phyloP scores from a whole-genome alignment of 768 basidiomycete species.

The Suillus spraguei region DNA sequence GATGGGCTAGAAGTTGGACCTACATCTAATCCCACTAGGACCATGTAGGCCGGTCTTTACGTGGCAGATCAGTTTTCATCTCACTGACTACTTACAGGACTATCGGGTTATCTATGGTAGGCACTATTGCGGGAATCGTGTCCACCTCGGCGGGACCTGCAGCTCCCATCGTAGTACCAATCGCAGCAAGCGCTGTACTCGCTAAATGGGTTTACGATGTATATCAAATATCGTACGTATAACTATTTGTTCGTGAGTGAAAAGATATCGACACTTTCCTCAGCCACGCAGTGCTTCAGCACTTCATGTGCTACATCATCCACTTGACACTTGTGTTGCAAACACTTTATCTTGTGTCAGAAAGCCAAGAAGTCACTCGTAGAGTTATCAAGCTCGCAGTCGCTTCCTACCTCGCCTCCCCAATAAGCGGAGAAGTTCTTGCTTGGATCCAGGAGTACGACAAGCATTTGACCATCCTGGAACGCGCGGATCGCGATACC shows the following conservation, averaged over 20 bases:
- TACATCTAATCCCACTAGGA: neutral
- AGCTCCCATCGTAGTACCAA: constrained; percentile 1
- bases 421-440: neutral
- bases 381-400: neutral
- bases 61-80: too few species aligned
- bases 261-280: neutral
- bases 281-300: constrained; percentile 14
- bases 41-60: neutral
- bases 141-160: neutral
- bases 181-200: neutral
- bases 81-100: too few species aligned
- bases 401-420: neutral
- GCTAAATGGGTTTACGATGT: constrained; percentile 3
- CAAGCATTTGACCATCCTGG: neutral
- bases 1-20: neutral
- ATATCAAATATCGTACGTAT: constrained; percentile 1
- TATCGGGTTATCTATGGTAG: too few species aligned
- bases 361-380: neutral
- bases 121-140: neutral
- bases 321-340: constrained; percentile 28
- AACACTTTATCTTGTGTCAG: constrained; percentile 15
- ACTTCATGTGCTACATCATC: constrained; percentile 28
- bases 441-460: neutral
- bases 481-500: neutral
- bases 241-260: neutral